Evolutionary conservation across 306 rosid species (phyloP).

Genomic region (Trifolium pratense): DNA sequence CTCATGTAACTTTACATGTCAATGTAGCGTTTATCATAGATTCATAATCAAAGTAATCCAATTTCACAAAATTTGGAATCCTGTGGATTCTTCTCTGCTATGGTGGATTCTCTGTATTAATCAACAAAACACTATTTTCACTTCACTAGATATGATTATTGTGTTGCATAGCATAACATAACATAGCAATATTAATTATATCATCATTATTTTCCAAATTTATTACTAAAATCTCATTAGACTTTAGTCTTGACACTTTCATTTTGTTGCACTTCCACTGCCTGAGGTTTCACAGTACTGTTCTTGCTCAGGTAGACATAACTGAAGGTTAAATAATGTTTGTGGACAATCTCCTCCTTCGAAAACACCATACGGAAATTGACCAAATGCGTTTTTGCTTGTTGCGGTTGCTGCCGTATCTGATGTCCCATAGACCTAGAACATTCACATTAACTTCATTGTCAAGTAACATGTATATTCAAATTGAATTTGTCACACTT

Average conservation of each 20-base stretch:
- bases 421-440: slow-evolving; percentile 50
- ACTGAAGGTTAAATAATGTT: slow-evolving; percentile 58
- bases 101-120: slow-evolving; percentile 25
- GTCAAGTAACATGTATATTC: slow-evolving; percentile 32
- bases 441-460: slow-evolving; percentile 35
- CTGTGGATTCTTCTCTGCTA: slow-evolving; percentile 13
- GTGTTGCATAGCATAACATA: slow-evolving; percentile 5
- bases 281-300: slow-evolving; percentile 44
- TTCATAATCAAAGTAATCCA: slow-evolving; percentile 28
- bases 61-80: slow-evolving; percentile 28
- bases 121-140: slow-evolving; percentile 21
- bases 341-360: slow-evolving; percentile 43
- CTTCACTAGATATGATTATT: slow-evolving; percentile 34
- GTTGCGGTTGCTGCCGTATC: slow-evolving; percentile 35
- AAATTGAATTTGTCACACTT: slow-evolving; percentile 31
- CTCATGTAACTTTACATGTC: slow-evolving; percentile 20
- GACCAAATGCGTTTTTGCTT: slow-evolving; percentile 46
- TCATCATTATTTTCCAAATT: slow-evolving; percentile 29
- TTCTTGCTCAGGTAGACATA: slow-evolving; percentile 56
- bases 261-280: slow-evolving; percentile 45
- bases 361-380: slow-evolving; percentile 44
- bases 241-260: slow-evolving; percentile 4
- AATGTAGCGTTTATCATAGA: slow-evolving; percentile 25
- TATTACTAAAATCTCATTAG: slow-evolving; percentile 14
- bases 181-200: slow-evolving; percentile 8